Evolutionary conservation across 495 filamentous ascomycete species (phyloP), one percentile per base, ranked within the genome.

Genomic region (Niebla homalea): DNA sequence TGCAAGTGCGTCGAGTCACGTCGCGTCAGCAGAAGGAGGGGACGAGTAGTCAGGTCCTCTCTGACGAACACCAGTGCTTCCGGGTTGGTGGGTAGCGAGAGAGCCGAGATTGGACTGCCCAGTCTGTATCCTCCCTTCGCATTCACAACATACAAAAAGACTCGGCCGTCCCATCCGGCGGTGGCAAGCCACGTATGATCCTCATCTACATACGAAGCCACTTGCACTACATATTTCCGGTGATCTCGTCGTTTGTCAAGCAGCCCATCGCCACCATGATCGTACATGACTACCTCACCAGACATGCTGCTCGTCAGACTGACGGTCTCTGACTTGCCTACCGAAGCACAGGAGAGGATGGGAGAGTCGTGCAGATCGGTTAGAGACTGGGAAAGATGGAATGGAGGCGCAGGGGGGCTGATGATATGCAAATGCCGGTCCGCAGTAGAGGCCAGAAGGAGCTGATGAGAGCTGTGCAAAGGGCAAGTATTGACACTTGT

Each of bases 91-190:
- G 67, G 51, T n/a, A 81, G 57, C 6, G 60, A 65, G 36, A 82
- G 67, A 3, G 56, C 62, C 18, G 71, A 72, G 29, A 78, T 59
- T 0, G 75, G 75, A 3, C 63, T 47, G 36, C 64, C 63, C 16
- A 73, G 42, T 36, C 14, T 39, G 46, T 36, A 3, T 10, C 18
- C 4, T 22, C 36, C 44, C 11, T 11, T 21, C 38, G 38, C 36
- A 12, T 37, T 49, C 32, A 67, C 29, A 15, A 20, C 54, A 58
- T 84, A 83, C 19, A 84, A 42, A 26, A 69, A 57, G 36, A 85
- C 64, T 45, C 70, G 79, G 5, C 69, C 59, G 57, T 85, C 81
- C 77, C 83, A 85, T 3, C 79, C 78, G 6, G 79, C 79, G 7
- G 78, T 84, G 2, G 77, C 77, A 46, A 84, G 53, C 67, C 76